Evolutionary conservation across 192 early-diverging fungal species (phyloP), one percentile per base, ranked within the genome.

Genomic region (Glomus cerebriforme): DNA sequence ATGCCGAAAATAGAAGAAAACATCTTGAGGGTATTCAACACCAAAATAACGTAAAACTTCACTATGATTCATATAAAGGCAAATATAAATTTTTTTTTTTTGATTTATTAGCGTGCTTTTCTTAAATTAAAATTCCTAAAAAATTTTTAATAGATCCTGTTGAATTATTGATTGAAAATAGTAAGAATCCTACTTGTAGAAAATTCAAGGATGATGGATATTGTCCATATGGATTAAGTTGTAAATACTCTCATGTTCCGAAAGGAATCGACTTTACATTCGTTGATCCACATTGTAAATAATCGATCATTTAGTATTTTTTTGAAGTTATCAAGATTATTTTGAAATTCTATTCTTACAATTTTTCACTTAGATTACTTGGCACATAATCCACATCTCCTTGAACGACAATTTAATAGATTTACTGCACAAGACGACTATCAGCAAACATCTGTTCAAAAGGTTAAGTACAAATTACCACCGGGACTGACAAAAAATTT

Each of bases 1-100:
- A 86, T 71, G 39, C 75, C 34, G 80, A 78, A 8, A 82, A 81
- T 31, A 65, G 85, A 49, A 79, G 60, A 43, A 86, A 86, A 19
- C 85, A 86, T 68, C 63, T 78, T 24, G 63, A 80, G 45, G 85
- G 85, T 17, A 31, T 66, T n/a, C 63, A 72, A 31, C 85, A 86
- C 72, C 60, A 80, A 43, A 59, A 54, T 27, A 83, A 81, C 29
- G 69, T 67, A 24, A 81, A 82, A 67, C 19, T 49, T 10, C 83
- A 86, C 73, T 86, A 86, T 60, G 85, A 84, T 31, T 82, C 79
- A 65, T 84, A 59, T 68, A 79, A 77, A 82, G 81, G 83, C 80
- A 82, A 77, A 1, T 34, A 49, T 9, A 62, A 17, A 45, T 9
- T 7, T 34, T 19, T 73, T 73, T 35, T 13, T 27, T 35, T 22